Base-by-base conservation (phyloP, 768 basidiomycete genomes). In the Boletus pseudopeckii region DNA sequence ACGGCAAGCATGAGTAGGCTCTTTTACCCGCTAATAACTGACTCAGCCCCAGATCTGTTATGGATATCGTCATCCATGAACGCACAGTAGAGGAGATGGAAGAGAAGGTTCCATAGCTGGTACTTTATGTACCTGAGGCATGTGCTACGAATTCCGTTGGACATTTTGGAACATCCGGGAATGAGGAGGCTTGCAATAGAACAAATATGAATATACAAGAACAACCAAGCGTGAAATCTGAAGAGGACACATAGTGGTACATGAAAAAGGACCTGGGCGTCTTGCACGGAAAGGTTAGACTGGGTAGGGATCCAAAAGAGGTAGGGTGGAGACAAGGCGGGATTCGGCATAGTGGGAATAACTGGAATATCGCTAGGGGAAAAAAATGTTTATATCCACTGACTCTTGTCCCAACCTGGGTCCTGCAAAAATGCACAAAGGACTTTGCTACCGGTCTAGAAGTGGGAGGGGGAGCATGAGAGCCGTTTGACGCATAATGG, bases 381-480 rank as follows among this genome's bases (percentile, higher is more conserved):
- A n/a, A 20, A 22, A 34, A n/a, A 17, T 7, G 14, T 38, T 80
- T 71, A 92, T 55, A 83, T 69, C 88, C 88, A 92, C 68, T 90
- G 88, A 3, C 79, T 59, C 71, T 81, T 89, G 57, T 91, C 88
- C 94, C 94, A 97, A 51, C 83, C 81, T 24, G 94, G 95, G 71
- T 97, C 93, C 77, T 98, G 93, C 41, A 97, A 74, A 74, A 96
- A 97, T 3, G 92, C 93, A 56, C 91, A 92, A 5, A 98, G 77
- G n/a, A 98, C 93, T 67, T 97, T 97, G 72, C 91, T 93, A 46
- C 95, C 95, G 5, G 95, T 98, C 92, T 94, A 38, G 33, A 28
- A 10, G 32, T 3, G 15, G 36, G 9, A 43, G 30, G 3, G 39
- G 4, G 49, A 14, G 45, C 14, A n/a, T 62, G 58, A 53, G 50